Evolutionary conservation across 768 basidiomycete genomes (phyloP).

Genomic region (Coprinellus micaceus): DNA sequence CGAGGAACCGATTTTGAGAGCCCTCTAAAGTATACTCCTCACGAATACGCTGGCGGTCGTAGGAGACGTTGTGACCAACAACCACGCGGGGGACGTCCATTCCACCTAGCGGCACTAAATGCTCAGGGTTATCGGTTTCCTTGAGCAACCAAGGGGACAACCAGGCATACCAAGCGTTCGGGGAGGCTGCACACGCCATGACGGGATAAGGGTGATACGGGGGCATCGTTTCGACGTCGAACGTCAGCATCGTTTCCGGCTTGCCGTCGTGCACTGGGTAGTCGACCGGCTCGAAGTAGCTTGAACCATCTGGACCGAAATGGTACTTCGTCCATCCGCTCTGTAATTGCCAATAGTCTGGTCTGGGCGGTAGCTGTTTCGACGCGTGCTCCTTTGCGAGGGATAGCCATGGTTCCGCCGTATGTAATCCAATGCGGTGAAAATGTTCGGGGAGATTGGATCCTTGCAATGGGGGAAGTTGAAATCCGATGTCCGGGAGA

Average conservation of each 20-base stretch:
- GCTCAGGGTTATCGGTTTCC: conserved; percentile 48
- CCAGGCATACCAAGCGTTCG: conserved; percentile 92
- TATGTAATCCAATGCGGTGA: conserved; percentile 63
- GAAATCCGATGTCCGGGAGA: conserved; percentile 75
- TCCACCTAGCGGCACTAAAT: conserved; percentile 74
- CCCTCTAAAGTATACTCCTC: conserved; percentile 78
- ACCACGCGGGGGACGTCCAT: conserved; percentile 55
- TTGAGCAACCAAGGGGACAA: conserved; percentile 89
- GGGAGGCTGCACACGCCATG: conserved; percentile 84
- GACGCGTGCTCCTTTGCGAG: conserved; percentile 59
- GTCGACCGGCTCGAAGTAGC: conserved; percentile 68
- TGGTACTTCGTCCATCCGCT: conserved; percentile 91
- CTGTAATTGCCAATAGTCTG: conserved; percentile 47
- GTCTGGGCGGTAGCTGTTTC: conserved; percentile 53
- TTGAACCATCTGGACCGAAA: conserved; percentile 66
- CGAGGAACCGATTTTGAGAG: conserved; percentile 77
- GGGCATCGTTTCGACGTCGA: conserved; percentile 94
- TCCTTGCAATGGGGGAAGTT: conserved; percentile 83
- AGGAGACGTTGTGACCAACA: conserved; percentile 94
- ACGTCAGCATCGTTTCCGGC: conserved; percentile 72
- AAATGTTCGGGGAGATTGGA: conserved; percentile 85
- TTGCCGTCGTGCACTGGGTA: conserved; percentile 61
- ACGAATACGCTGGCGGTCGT: conserved; percentile 77
- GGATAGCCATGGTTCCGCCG: conserved; percentile 74
- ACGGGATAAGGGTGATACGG: conserved; percentile 76